Conservation (phyloP, 176 grass and related monocot genomes). For the Carex scoparia region DNA sequence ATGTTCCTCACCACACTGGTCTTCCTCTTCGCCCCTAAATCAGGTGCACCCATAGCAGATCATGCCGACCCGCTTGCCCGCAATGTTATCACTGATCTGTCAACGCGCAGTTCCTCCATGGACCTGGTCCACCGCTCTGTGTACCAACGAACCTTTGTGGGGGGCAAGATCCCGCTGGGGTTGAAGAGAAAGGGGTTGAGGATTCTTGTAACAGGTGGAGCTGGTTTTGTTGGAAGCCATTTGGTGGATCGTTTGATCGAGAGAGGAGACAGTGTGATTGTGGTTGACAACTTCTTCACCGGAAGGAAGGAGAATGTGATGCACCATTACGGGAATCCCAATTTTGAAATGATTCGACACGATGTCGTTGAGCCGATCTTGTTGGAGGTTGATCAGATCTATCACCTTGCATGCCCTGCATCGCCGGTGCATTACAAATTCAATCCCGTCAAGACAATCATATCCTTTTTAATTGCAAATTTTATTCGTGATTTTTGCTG, state of each 20-base stretch:
- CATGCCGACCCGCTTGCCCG: slow-evolving; percentile 9
- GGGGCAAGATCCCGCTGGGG: slow-evolving; percentile 56
- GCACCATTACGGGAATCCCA: slow-evolving; percentile 59
- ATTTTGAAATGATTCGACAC: slow-evolving; percentile 80
- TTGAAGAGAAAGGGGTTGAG: slow-evolving; percentile 58
- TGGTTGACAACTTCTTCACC: slow-evolving; percentile 92
- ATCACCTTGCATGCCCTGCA: slow-evolving; percentile 88
- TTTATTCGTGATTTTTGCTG: neutral
- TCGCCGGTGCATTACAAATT: slow-evolving; percentile 94
- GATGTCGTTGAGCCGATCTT: slow-evolving; percentile 92
- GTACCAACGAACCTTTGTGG: slow-evolving; percentile 12
- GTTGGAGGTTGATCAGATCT: slow-evolving; percentile 95
- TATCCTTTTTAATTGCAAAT: slow-evolving; percentile 33
- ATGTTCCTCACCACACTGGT: slow-evolving; percentile 45
- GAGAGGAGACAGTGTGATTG: slow-evolving; percentile 80
- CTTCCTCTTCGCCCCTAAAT: slow-evolving; percentile 30
- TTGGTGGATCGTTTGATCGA: slow-evolving; percentile 66
- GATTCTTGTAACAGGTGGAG: slow-evolving; percentile 63
- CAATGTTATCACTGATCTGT: neutral
- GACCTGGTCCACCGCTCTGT: neutral
- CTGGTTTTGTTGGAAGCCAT: slow-evolving; percentile 89
- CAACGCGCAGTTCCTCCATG: slow-evolving; percentile 15
- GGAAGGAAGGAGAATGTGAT: slow-evolving; percentile 75
- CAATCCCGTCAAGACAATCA: slow-evolving; percentile 96
- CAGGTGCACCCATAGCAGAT: slow-evolving; percentile 15